phyloP scores from a whole-genome alignment of 345 rosid genomes.

The Hirschfeldia incana region DNA sequence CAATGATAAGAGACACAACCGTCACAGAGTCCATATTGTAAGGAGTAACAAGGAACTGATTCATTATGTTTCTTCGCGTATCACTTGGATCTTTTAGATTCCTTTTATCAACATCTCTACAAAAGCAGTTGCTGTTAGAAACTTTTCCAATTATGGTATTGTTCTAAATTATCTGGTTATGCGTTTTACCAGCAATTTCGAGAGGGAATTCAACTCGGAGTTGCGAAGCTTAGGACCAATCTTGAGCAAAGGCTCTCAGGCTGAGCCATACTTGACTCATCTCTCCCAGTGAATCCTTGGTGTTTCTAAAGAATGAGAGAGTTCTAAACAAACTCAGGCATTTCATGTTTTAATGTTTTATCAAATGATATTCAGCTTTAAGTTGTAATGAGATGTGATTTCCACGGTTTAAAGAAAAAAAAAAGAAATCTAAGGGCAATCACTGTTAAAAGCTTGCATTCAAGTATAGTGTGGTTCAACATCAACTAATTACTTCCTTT shows the following conservation, averaged over 20 bases:
- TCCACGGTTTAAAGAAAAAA: too few relatives aligned
- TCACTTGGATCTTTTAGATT: background rate
- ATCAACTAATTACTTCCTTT: too few relatives aligned
- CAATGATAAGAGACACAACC: conserved; percentile 48
- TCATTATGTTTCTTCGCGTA: background rate
- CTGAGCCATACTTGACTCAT: conserved; percentile 94
- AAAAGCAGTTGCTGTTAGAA: conserved; percentile 1
- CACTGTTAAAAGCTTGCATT: too few relatives aligned
- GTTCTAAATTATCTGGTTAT: conserved; percentile 11
- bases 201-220: conserved; percentile 79
- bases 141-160: background rate
- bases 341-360: background rate
- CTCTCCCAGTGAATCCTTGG: conserved; percentile 95
- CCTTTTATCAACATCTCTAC: conserved; percentile 18
- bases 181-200: conserved; percentile 64
- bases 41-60: conserved; percentile 38
- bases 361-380: too few relatives aligned
- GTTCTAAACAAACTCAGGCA: conserved; percentile 9
- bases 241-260: conserved; percentile 77
- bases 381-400: too few relatives aligned
- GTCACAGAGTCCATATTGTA: conserved; percentile 84
- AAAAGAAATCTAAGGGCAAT: too few relatives aligned
- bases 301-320: conserved; percentile 49
- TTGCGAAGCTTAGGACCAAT: conserved; percentile 82
- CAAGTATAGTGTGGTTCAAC: too few relatives aligned